Percentiles rank a stretch among this genome's conserved stretches.
Conservation (phyloP, 2,329 filamentous ascomycete species). For the Aurifilum marmelostoma region DNA sequence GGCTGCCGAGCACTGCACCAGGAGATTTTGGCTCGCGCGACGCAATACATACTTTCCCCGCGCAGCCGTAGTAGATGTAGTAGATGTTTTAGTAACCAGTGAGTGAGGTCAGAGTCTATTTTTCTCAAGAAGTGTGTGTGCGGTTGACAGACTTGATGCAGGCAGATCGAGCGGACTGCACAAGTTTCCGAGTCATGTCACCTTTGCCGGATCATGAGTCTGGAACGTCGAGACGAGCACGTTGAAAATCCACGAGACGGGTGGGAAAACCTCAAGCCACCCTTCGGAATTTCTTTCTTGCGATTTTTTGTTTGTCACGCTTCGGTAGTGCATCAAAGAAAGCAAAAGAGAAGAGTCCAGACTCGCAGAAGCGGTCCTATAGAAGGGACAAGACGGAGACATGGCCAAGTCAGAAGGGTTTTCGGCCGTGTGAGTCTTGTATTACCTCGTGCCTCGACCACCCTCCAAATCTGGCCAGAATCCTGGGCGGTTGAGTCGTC, state of each 20-base stretch:
- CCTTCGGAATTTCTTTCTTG: background rate
- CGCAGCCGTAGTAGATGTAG: no score
- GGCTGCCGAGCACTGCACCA: background rate
- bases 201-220: background rate
- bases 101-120: background rate
- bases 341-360: background rate
- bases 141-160: background rate
- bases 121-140: background rate
- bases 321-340: slow-evolving; percentile 17
- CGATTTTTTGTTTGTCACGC: background rate
- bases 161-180: background rate
- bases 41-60: background rate
- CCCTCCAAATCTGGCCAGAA: background rate
- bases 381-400: background rate
- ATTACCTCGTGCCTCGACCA: slow-evolving; percentile 30
- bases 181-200: background rate
- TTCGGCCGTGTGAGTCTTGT: background rate
- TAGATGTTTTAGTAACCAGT: background rate
- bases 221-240: background rate
- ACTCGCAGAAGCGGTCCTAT: slow-evolving; percentile 7
- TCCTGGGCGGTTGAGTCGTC: background rate
- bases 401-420: background rate
- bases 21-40: no score
- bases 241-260: background rate
- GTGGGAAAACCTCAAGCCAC: background rate